phyloP scores from a whole-genome alignment of 371 early-diverging fungal genomes.

The Mortierella sp. region DNA sequence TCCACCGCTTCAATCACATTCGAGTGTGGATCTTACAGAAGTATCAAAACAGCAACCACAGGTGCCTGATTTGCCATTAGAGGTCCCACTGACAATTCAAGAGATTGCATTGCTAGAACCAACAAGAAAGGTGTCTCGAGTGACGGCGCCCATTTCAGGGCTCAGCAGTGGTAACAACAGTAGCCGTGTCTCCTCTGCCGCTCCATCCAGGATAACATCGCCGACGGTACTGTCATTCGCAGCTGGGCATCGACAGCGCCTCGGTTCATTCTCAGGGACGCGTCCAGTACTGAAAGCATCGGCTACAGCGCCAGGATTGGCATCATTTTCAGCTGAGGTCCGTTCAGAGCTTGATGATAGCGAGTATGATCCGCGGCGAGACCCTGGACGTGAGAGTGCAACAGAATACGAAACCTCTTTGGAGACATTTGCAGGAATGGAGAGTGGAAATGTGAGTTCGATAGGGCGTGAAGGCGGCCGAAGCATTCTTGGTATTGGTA shows the following conservation, averaged over 20 bases:
- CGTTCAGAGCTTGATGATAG: slow-evolving; percentile 37
- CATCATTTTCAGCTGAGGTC: neutral
- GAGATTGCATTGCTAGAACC: slow-evolving; percentile 49
- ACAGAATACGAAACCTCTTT: slow-evolving; percentile 52
- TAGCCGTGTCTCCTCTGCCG: slow-evolving; percentile 30
- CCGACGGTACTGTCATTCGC: slow-evolving; percentile 18
- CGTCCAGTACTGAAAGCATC: neutral
- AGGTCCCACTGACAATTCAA: slow-evolving; percentile 26
- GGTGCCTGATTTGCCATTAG: neutral
- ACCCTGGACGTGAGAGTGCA: slow-evolving; percentile 34
- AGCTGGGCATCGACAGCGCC: slow-evolving; percentile 5
- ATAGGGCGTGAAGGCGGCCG: slow-evolving; percentile 4
- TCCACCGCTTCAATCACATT: slow-evolving; percentile 14
- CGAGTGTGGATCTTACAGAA: slow-evolving; percentile 21
- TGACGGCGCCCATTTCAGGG: neutral
- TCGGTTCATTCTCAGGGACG: slow-evolving; percentile 16
- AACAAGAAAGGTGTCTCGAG: slow-evolving; percentile 6
- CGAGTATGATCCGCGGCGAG: slow-evolving; percentile 30
- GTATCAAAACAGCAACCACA: neutral
- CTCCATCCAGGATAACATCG: slow-evolving; percentile 39
- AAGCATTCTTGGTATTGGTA: neutral
- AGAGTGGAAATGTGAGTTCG: slow-evolving; percentile 17
- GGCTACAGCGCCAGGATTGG: neutral
- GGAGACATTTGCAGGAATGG: slow-evolving; percentile 35
- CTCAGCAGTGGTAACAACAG: slow-evolving; percentile 22